These are phyloP conservation scores for Colletotrichum tanaceti DNA, from an alignment of 2,329 filamentous ascomycete species.

Conservation along the genomic window DNA sequence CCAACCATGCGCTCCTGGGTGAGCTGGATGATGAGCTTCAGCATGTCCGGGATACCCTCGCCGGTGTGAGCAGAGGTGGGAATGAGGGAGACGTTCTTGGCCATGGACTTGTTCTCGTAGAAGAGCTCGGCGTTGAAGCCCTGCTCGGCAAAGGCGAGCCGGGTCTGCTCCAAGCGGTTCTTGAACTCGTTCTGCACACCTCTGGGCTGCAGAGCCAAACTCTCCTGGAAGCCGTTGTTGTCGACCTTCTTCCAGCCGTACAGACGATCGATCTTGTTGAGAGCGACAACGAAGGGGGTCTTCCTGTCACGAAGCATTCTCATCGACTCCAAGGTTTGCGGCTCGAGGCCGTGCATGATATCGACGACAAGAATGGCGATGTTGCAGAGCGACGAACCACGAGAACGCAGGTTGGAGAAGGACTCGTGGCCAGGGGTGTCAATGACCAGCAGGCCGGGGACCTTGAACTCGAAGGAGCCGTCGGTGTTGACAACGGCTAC, in stretches of 20 bases:
- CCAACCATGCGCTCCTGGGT: constrained; percentile 98
- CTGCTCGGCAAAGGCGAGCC: constrained; percentile 93
- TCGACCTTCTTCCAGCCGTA: constrained; percentile 99
- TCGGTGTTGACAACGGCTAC: constrained; percentile 93
- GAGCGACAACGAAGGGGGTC: constrained; percentile 96
- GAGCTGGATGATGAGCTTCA: constrained; percentile 91
- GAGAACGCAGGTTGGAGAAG: constrained; percentile 96
- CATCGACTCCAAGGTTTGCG: constrained; percentile 98
- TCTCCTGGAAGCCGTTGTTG: constrained; percentile 98
- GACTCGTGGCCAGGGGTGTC: constrained; percentile 99
- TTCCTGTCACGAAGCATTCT: constrained; percentile 89
- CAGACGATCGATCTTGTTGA: constrained; percentile 99
- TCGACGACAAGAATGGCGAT: constrained; percentile 99
- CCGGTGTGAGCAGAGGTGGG: constrained; percentile 98
- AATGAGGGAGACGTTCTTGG: constrained; percentile 92
- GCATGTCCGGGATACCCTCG: constrained; percentile 98
- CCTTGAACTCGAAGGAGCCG: constrained; percentile 92
- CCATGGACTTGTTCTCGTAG: constrained; percentile 98
- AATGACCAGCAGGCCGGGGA: constrained; percentile 95
- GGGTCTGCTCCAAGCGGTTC: constrained; percentile 89
- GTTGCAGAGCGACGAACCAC: constrained; percentile 98
- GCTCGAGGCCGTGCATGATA: constrained; percentile 99
- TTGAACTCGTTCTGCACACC: constrained; percentile 94
- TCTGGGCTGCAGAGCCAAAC: constrained; percentile 88
- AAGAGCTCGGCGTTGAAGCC: constrained; percentile 98